Evolutionary conservation across 495 filamentous ascomycete genomes (phyloP).

Genomic region (Poronia punctata): DNA sequence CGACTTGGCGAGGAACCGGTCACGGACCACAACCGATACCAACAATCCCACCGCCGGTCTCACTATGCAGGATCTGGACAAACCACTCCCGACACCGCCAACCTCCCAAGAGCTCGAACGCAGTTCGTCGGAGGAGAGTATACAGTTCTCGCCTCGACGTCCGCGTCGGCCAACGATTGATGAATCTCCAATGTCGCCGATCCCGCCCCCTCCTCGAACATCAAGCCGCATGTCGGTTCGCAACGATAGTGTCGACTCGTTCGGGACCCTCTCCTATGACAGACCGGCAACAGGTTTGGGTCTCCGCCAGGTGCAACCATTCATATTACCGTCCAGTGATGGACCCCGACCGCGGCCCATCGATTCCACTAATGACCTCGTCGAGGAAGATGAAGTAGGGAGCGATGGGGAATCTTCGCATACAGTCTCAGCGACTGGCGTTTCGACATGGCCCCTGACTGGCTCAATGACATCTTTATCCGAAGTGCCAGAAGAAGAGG

Average conservation of each 20-base stretch:
- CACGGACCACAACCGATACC: constrained; percentile 52
- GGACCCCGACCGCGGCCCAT: constrained; percentile 18
- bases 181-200: constrained; percentile 18
- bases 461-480: constrained; percentile 46
- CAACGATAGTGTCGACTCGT: constrained; percentile 35
- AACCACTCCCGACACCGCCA: constrained; percentile 15
- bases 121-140: constrained; percentile 41
- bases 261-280: constrained; percentile 24
- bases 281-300: constrained; percentile 32
- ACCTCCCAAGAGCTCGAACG: constrained; percentile 29
- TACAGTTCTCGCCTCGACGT: constrained; percentile 39
- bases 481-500: constrained; percentile 72
- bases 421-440: constrained; percentile 42
- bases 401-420: constrained; percentile 23
- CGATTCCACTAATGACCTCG: constrained; percentile 21
- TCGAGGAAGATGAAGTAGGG: constrained; percentile 21
- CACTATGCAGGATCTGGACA: constrained; percentile 12
- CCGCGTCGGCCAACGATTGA: constrained; percentile 42
- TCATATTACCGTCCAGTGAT: constrained; percentile 20
- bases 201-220: constrained; percentile 37
- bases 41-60: constrained; percentile 25
- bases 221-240: constrained; percentile 42
- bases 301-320: constrained; percentile 37
- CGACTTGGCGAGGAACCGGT: constrained; percentile 59
- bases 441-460: constrained; percentile 41